Evolutionary conservation across 768 basidiomycete genomes (phyloP).

Genomic region (Kwoniella botswanensis): DNA sequence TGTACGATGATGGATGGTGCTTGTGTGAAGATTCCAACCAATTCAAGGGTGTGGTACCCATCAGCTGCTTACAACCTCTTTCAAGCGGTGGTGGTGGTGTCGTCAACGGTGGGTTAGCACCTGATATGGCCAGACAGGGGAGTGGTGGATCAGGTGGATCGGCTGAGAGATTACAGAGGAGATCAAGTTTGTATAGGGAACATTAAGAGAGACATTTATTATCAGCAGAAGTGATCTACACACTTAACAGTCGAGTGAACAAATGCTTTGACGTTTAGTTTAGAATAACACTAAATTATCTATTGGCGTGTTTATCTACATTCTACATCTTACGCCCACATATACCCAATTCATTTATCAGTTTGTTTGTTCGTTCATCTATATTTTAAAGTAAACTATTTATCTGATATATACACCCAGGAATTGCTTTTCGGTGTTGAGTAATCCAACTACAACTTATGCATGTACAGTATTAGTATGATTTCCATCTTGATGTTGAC

Average conservation of each 20-base stretch:
- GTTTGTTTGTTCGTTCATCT: too few relatives aligned
- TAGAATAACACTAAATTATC: background rate
- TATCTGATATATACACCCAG: too few relatives aligned
- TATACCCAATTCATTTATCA: too few relatives aligned
- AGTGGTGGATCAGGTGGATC: conserved; percentile 11
- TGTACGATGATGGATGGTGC: conserved; percentile 58
- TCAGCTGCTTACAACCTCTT: conserved; percentile 52
- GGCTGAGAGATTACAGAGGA: conserved; percentile 18
- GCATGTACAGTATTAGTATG: too few relatives aligned
- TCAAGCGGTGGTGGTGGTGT: conserved; percentile 8
- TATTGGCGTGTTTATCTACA: too few relatives aligned
- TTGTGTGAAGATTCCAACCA: conserved; percentile 53
- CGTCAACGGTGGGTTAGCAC: background rate
- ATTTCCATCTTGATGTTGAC: too few relatives aligned
- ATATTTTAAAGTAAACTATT: too few relatives aligned
- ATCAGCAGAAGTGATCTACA: background rate
- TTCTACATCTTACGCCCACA: too few relatives aligned
- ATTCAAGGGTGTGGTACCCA: conserved; percentile 53
- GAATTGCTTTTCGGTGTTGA: too few relatives aligned
- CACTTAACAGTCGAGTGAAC: background rate
- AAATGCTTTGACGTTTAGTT: background rate
- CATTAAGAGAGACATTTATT: background rate
- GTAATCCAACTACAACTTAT: too few relatives aligned
- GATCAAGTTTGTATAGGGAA: conserved; percentile 28
- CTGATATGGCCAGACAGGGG: conserved; percentile 15